These are phyloP conservation scores for Taiozyma sp. DNA, from an alignment of 1,139 yeast genomes.

Conservation along the genomic window DNA sequence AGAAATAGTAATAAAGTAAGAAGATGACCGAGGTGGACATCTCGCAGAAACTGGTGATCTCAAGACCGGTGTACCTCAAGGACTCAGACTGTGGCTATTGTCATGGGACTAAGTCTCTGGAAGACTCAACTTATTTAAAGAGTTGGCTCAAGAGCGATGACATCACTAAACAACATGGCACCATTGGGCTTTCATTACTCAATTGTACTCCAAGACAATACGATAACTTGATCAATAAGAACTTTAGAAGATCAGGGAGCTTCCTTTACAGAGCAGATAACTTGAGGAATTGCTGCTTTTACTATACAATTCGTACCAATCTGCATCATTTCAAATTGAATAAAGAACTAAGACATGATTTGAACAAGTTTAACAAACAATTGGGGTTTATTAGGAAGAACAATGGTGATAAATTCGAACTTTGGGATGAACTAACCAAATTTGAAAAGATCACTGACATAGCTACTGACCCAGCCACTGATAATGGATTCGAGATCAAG, in stretches of 20 bases:
- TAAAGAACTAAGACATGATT: conserved; percentile 63
- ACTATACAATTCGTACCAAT: conserved; percentile 72
- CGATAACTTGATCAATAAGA: conserved; percentile 61
- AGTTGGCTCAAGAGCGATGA: conserved; percentile 4
- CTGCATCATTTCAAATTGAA: conserved; percentile 39
- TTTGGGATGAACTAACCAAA: conserved; percentile 29
- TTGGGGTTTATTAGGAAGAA: conserved; percentile 7
- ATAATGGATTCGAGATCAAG: conserved; percentile 38
- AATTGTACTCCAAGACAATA: conserved; percentile 49
- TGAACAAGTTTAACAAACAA: conserved; percentile 54
- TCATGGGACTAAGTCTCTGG: conserved; percentile 37
- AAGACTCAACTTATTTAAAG: conserved; percentile 34
- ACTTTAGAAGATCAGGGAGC: conserved; percentile 76
- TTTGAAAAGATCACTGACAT: no score
- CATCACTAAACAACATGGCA: background rate
- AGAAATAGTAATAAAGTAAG: background rate
- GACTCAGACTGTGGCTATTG: conserved; percentile 62
- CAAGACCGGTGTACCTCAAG: conserved; percentile 32
- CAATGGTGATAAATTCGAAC: conserved; percentile 24
- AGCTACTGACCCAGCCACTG: background rate
- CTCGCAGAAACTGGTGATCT: conserved; percentile 23
- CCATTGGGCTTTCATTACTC: conserved; percentile 46
- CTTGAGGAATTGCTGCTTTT: conserved; percentile 73
- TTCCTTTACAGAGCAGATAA: conserved; percentile 74
- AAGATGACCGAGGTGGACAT: conserved; percentile 6